Percentiles rank a stretch among this genome's conserved stretches.
Evolutionary conservation across 257 asterid species (phyloP).

Genomic region (Solanum verrucosum): DNA sequence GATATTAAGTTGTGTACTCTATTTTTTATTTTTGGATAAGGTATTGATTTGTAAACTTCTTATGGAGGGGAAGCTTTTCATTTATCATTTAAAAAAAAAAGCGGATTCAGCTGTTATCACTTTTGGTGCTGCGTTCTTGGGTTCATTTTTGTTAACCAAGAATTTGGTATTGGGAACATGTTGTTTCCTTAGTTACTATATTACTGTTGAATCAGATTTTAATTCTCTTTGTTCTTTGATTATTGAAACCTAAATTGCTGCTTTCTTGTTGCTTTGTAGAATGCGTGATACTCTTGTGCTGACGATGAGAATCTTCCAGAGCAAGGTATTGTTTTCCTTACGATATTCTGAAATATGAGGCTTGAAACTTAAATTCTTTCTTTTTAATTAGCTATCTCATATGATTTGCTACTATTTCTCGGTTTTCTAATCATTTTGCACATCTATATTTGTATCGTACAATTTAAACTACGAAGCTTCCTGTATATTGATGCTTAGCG

Average conservation of each 20-base stretch:
- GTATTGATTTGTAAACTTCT: neutral
- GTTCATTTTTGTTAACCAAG: neutral
- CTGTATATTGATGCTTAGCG: neutral
- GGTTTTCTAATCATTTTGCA: neutral
- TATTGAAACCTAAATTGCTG: neutral
- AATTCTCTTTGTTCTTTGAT: neutral
- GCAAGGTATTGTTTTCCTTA: slow-evolving; percentile 51
- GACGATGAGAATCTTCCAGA: slow-evolving; percentile 82
- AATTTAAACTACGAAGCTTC: neutral
- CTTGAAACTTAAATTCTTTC: neutral
- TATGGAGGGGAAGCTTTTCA: neutral
- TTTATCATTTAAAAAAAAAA: neutral
- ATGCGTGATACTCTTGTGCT: slow-evolving; percentile 76
- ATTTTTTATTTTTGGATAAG: neutral
- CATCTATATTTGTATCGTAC: neutral
- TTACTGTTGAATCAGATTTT: neutral
- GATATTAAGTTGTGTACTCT: neutral
- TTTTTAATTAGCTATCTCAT: neutral
- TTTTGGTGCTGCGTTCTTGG: neutral
- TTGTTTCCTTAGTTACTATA: neutral
- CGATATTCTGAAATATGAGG: neutral
- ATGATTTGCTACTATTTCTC: neutral
- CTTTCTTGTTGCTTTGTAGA: slow-evolving; percentile 34
- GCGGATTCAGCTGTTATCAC: neutral
- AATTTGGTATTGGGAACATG: neutral